phyloP scores from a whole-genome alignment of 208 protist genomes.

The Wallacemonas collosoma region DNA sequence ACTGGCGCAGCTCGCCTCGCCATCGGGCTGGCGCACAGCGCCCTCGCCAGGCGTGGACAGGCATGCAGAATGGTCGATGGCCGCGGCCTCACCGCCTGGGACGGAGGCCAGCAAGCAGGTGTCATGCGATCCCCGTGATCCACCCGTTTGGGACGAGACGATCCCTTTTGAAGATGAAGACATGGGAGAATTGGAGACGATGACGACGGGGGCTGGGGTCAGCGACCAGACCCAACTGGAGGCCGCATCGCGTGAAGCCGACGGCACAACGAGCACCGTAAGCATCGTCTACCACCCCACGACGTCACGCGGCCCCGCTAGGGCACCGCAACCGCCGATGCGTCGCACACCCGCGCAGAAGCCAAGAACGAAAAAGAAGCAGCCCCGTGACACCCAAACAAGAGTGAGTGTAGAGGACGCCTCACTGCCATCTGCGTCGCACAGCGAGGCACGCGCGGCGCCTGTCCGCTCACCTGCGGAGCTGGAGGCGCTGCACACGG shows the following conservation, averaged over 20 bases:
- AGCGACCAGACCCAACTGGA: background rate
- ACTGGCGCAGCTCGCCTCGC: conserved; percentile 11
- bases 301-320: background rate
- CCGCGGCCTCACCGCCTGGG: background rate
- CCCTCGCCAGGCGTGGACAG: background rate
- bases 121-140: no score
- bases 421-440: background rate
- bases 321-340: no score
- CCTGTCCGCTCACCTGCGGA: conserved; percentile 29
- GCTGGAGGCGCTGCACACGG: conserved; percentile 54
- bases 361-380: background rate
- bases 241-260: background rate
- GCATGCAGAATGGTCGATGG: background rate
- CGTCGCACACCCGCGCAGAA: background rate
- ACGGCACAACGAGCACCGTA: background rate
- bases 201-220: background rate
- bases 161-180: conserved; percentile 18
- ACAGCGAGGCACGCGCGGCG: background rate
- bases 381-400: background rate
- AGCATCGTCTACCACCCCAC: background rate
- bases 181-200: background rate
- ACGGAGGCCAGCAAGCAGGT: no score
- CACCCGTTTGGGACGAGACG: background rate
- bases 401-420: no score
- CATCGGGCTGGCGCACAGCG: background rate